Evolutionary conservation across 1,139 yeast genomes (phyloP).

Genomic region (Kodamaea anthophila): DNA sequence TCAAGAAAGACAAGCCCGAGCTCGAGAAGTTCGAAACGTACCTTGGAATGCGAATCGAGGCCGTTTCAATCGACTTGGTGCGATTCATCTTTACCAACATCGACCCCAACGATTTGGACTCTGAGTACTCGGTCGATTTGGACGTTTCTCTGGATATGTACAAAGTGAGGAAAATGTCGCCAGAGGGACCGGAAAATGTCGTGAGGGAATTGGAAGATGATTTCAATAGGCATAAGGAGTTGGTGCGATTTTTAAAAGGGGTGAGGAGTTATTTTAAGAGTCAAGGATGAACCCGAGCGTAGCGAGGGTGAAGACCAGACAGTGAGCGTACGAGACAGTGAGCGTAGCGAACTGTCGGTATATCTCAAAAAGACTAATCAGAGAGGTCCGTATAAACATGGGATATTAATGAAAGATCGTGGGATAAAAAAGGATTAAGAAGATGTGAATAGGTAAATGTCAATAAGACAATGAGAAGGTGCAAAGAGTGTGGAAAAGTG

Average conservation of each 20-base stretch:
- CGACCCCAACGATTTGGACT: conserved; percentile 33
- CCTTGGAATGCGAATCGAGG: conserved; percentile 41
- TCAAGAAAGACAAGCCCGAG: conserved; percentile 31
- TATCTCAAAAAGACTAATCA: too few relatives aligned
- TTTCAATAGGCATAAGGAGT: conserved; percentile 32
- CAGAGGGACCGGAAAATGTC: conserved; percentile 19
- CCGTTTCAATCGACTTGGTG: conserved; percentile 29
- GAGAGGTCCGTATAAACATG: too few relatives aligned
- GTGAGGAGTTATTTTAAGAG: conserved; percentile 22
- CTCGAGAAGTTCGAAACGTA: conserved; percentile 39
- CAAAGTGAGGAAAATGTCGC: conserved; percentile 24
- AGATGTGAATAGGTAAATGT: background rate
- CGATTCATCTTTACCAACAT: conserved; percentile 38
- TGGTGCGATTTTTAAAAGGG: conserved; percentile 34
- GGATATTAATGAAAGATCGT: background rate
- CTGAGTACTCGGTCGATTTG: conserved; percentile 33
- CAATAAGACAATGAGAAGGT: background rate
- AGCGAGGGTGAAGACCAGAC: background rate
- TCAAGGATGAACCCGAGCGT: too few relatives aligned
- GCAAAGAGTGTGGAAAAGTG: too few relatives aligned
- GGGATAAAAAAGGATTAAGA: background rate
- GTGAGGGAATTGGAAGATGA: conserved; percentile 18
- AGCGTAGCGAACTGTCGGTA: too few relatives aligned
- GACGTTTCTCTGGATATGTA: conserved; percentile 32
- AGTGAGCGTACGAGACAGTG: background rate